These are phyloP conservation scores for Ceratocystis diversiconidia DNA, from an alignment of 2,329 filamentous ascomycete species.

Conservation along the genomic window DNA sequence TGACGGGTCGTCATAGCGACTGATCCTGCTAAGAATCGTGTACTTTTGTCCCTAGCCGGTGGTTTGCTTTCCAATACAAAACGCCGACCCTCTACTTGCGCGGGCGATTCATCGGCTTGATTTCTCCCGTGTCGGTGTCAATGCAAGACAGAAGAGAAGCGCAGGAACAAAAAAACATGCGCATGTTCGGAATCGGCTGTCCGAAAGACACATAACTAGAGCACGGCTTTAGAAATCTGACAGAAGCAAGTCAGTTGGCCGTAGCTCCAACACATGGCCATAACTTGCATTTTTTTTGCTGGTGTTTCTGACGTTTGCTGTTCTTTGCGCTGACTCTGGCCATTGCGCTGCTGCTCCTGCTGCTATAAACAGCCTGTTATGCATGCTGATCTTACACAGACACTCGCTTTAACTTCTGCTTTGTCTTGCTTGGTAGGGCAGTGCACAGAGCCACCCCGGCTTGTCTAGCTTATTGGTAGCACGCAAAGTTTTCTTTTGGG, in stretches of 20 bases:
- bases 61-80: background rate
- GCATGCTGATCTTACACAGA: background rate
- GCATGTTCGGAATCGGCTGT: background rate
- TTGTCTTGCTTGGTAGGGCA: background rate
- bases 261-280: background rate
- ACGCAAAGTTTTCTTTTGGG: background rate
- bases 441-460: background rate
- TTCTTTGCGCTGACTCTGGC: background rate
- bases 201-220: background rate
- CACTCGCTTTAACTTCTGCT: background rate
- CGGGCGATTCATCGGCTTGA: background rate
- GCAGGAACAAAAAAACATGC: background rate
- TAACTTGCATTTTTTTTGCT: background rate
- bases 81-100: background rate
- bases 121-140: background rate
- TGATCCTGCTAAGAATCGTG: background rate
- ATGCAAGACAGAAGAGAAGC: background rate
- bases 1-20: background rate
- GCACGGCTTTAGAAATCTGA: background rate
- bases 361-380: background rate
- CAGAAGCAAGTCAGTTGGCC: background rate
- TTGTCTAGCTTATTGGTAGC: background rate
- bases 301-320: background rate
- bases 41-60: background rate
- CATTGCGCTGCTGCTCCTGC: background rate